Evolutionary conservation across 2,329 filamentous ascomycete genomes (phyloP).

Genomic region (Penicillium capsulatum): DNA sequence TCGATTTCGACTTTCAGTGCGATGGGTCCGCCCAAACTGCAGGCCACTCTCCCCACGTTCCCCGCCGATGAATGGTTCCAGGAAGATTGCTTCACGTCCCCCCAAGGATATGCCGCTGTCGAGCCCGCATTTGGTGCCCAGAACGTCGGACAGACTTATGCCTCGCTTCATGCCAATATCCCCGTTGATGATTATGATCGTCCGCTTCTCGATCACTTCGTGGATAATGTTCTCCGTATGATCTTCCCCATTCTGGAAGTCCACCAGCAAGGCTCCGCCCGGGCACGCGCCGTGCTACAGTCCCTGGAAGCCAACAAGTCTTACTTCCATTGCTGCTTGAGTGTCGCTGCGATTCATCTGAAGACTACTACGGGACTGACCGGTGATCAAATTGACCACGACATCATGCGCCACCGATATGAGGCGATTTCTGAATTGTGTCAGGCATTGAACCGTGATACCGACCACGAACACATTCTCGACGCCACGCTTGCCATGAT

Average conservation of each 20-base stretch:
- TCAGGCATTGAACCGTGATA: slow-evolving; percentile 72
- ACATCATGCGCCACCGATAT: slow-evolving; percentile 90
- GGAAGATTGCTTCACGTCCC: slow-evolving; percentile 65
- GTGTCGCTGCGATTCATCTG: slow-evolving; percentile 85
- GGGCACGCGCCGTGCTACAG: slow-evolving; percentile 77
- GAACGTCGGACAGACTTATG: slow-evolving; percentile 45
- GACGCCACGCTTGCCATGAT: slow-evolving; percentile 93
- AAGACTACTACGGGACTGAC: slow-evolving; percentile 68
- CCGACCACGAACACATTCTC: slow-evolving; percentile 79
- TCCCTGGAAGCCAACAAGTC: slow-evolving; percentile 86
- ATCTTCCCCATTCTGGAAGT: slow-evolving; percentile 90
- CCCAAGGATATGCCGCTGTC: slow-evolving; percentile 32
- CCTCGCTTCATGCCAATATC: slow-evolving; percentile 65
- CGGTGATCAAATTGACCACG: slow-evolving; percentile 73
- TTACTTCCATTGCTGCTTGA: slow-evolving; percentile 93
- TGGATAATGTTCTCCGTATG: slow-evolving; percentile 78
- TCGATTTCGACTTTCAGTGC: slow-evolving; percentile 90
- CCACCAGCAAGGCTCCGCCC: slow-evolving; percentile 78
- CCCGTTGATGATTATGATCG: slow-evolving; percentile 86
- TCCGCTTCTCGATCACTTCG: slow-evolving; percentile 82
- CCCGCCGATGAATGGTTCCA: slow-evolving; percentile 67
- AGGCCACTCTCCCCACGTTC: slow-evolving; percentile 61
- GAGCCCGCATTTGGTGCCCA: slow-evolving; percentile 22
- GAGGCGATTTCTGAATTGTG: slow-evolving; percentile 83
- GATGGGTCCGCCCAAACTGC: slow-evolving; percentile 72